Base-by-base conservation (phyloP, 2,329 filamentous ascomycete genomes). In the Epichloe gansuensis region DNA sequence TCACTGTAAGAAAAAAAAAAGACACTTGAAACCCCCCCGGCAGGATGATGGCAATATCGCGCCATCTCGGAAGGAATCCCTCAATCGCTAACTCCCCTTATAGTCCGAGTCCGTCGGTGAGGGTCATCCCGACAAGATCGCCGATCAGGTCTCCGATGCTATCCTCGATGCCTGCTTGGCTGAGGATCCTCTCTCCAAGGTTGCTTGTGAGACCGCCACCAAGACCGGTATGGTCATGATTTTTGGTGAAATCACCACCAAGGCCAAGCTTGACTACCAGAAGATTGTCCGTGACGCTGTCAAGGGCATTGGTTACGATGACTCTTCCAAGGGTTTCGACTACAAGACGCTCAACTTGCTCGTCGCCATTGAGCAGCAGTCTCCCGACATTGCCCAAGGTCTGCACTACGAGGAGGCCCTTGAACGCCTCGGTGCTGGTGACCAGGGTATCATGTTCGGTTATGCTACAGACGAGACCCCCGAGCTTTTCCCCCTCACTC, bases 191-290 rank as follows among this genome's bases (percentile, higher is more conserved):
- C 82, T 96, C 68, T 97, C 93, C 78, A 98, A 97, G 81, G 86
- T 97, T 64, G 93, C 93, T 71, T 98, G 93, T 74, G 93, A 98
- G 81, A 96, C 91, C 61, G 93, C 93, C 66, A 95, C 93, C 77
- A 98, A 98, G 87, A 98, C 93, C 63, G 93, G 93, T 73, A 87
- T 98, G 93, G 80, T 98, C 73, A 97, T 98, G 93, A 85, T 95
- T 70, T 95, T 95, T 59, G 89, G 89, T 74, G 93, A 98, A 73
- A 98, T 98, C 73, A 94, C 89, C 73, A 97, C 93, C 77, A 93
- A 95, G 78, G 84, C 91, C 73, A 80, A 77, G 62, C 77, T 97
- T 64, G 93, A 98, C 80, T 98, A 96, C 85, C 93, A 98, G 74
- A 95, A 90, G 79, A 80, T 96, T 65, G 89, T 98, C 72, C 91